These are phyloP conservation scores for Cercospora sp. DNA, from an alignment of 2,329 filamentous ascomycete species.

Conservation along the genomic window DNA sequence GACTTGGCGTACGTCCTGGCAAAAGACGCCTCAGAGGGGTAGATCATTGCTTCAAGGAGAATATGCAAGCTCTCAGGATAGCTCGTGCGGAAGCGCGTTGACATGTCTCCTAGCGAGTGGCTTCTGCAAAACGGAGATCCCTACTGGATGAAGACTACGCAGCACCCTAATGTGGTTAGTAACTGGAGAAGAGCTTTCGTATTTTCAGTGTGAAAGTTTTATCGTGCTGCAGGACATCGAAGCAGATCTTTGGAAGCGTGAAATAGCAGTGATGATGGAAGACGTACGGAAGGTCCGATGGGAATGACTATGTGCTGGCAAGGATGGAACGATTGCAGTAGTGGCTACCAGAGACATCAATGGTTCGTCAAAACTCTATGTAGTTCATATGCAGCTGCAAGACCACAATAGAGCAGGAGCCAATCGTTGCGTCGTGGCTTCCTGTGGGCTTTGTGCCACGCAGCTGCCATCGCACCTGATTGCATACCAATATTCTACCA, in stretches of 20 bases:
- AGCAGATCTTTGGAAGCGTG: neutral
- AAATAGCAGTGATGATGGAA: neutral
- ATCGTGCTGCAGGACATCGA: neutral
- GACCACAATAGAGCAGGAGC: neutral
- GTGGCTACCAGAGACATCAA: neutral
- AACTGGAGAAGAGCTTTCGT: neutral
- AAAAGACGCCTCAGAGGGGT: neutral
- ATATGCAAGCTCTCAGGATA: neutral
- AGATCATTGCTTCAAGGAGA: neutral
- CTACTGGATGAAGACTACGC: neutral
- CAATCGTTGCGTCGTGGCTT: neutral
- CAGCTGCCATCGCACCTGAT: neutral
- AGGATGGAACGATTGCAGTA: neutral
- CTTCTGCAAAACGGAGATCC: neutral
- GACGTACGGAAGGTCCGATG: neutral
- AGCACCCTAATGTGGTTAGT: neutral
- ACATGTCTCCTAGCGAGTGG: neutral
- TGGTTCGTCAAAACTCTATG: neutral
- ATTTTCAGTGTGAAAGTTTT: neutral
- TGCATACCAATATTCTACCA: neutral
- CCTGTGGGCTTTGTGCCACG: neutral
- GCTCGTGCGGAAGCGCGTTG: neutral
- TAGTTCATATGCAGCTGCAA: neutral
- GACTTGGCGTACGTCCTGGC: neutral
- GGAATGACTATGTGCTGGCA: neutral